Evolutionary conservation across 2,329 filamentous ascomycete genomes (phyloP).

Genomic region (Coniosporium uncinatum): DNA sequence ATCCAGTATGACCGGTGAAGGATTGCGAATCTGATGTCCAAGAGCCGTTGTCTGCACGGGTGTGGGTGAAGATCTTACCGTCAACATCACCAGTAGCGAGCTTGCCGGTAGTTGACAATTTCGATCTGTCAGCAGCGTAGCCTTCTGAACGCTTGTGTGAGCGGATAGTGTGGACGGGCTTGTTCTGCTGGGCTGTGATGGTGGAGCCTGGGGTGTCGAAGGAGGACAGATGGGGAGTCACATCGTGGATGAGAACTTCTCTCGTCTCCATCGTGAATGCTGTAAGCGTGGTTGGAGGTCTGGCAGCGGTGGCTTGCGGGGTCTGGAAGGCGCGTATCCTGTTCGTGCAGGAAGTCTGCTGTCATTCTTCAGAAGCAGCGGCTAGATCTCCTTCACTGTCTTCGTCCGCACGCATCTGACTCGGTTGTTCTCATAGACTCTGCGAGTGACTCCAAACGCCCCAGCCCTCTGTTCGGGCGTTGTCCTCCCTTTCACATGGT

Average conservation of each 20-base stretch:
- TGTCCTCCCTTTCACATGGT: too few relatives aligned
- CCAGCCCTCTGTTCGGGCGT: too few relatives aligned
- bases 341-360: slow-evolving; percentile 84
- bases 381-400: too few relatives aligned
- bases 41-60: slow-evolving; percentile 78
- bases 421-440: too few relatives aligned
- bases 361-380: too few relatives aligned
- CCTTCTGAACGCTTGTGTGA: slow-evolving; percentile 86
- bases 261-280: slow-evolving; percentile 91
- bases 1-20: slow-evolving; percentile 78
- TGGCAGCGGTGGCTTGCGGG: slow-evolving; percentile 62
- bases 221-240: slow-evolving; percentile 81
- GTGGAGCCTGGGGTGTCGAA: slow-evolving; percentile 86
- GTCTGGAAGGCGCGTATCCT: slow-evolving; percentile 85
- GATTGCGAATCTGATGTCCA: slow-evolving; percentile 84
- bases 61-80: slow-evolving; percentile 85
- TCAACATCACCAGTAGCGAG: slow-evolving; percentile 89
- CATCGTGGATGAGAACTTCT: slow-evolving; percentile 88
- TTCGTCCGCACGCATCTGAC: too few relatives aligned
- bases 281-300: slow-evolving; percentile 75
- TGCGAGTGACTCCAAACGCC: too few relatives aligned
- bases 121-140: slow-evolving; percentile 95
- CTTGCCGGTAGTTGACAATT: slow-evolving; percentile 68
- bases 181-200: slow-evolving; percentile 78
- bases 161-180: slow-evolving; percentile 80